Conservation (phyloP, 768 basidiomycete species). For the Termitomyces bulborhizus region DNA sequence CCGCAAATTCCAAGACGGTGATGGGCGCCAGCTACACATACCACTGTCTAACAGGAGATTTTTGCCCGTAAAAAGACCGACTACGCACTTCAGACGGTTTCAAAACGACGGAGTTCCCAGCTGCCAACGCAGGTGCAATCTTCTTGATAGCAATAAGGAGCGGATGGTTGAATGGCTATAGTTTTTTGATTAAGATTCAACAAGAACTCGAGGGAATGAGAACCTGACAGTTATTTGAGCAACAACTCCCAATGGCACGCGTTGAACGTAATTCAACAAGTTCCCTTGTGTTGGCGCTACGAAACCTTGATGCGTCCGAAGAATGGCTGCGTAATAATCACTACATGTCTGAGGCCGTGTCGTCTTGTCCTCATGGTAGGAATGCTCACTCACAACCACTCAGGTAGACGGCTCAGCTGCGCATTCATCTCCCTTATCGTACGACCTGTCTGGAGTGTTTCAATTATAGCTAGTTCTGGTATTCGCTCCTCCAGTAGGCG, state of each 20-base stretch:
- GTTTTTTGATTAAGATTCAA: neutral
- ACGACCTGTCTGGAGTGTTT: conserved; percentile 74
- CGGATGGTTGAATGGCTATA: conserved; percentile 84
- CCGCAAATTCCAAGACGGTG: conserved; percentile 71
- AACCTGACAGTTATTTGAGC: conserved; percentile 76
- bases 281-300: conserved; percentile 77
- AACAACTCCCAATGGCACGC: conserved; percentile 83
- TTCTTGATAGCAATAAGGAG: conserved; percentile 88
- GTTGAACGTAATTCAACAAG: conserved; percentile 71
- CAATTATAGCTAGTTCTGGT: conserved; percentile 54
- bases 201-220: neutral
- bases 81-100: conserved; percentile 69
- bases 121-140: conserved; percentile 78
- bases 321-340: conserved; percentile 70
- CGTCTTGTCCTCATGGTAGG: neutral
- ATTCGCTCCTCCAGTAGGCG: conserved; percentile 51
- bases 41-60: conserved; percentile 1
- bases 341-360: conserved; percentile 26
- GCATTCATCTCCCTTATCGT: conserved; percentile 81
- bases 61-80: neutral
- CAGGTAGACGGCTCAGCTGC: conserved; percentile 71
- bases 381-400: conserved; percentile 66
- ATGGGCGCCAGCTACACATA: conserved; percentile 57
- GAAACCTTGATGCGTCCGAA: conserved; percentile 64
- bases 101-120: conserved; percentile 78